Evolutionary conservation across 495 filamentous ascomycete species (phyloP), one percentile per base, ranked within the genome.

Genomic region (Penicillium cosmopolitanum): DNA sequence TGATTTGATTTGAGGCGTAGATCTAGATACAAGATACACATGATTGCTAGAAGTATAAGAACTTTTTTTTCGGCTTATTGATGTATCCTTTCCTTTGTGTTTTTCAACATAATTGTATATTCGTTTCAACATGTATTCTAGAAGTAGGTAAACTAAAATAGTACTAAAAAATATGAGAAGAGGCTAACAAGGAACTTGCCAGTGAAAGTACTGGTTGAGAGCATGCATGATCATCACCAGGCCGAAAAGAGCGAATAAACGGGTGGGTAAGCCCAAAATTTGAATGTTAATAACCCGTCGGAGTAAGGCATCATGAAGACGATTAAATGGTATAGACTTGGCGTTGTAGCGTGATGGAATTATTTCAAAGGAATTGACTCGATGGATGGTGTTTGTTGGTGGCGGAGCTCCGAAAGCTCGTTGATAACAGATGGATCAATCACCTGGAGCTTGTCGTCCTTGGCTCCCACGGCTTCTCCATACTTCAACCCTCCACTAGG

Each of bases 401-500:
- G 47, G 25, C 23, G 18, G 1, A 31, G 43, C 25, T 65, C 46
- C 15, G 52, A 33, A 15, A 63, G 35, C 28, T 58, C 55, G 31
- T 55, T 28, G 5, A 64, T 40, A 3, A 44, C 46, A 36, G 56
- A 28, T 18, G 57, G 46, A 28, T 57, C 50, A 1, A 44, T 48
- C 2, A 60, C 31, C 0, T 53, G 44, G 19, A 44, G 52, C 16
- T 65, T 65, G 31, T 65, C 63, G 0, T 47, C 56, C 19, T 55
- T 42, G 9, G 7, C 5, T 25, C 50, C 34, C 33, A 54, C 21
- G 31, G 50, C 33, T 47, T 60, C 19, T 10, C 38, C 36, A 43
- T 53, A 35, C 15, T 63, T 54, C 12, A 55, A 33, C 9, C 61
- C 62, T 1, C 48, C 52, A 10, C 67, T 66, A 8, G 67, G 62